Percentiles rank a stretch among this genome's conserved stretches.
Evolutionary conservation across 1,139 yeast genomes (phyloP).

Genomic region (Yamadazyma buinensis): DNA sequence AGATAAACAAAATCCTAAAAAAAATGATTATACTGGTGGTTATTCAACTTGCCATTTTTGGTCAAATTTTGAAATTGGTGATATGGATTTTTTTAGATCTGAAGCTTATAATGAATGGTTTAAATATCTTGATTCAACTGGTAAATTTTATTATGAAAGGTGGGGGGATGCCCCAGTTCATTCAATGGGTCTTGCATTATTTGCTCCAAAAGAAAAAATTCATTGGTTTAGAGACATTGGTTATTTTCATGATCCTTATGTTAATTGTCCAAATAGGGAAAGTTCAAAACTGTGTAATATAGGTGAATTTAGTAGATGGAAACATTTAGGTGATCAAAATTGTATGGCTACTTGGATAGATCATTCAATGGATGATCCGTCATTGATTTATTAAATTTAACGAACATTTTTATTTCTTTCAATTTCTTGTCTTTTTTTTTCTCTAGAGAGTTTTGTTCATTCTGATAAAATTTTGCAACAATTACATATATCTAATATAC

Average conservation of each 20-base stretch:
- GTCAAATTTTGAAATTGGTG: conserved; percentile 83
- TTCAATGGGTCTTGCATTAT: conserved; percentile 67
- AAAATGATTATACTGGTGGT: conserved; percentile 51
- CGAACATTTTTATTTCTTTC: too few relatives aligned
- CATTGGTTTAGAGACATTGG: conserved; percentile 93
- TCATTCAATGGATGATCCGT: conserved; percentile 42
- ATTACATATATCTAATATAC: too few relatives aligned
- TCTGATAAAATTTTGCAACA: too few relatives aligned
- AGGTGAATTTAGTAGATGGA: conserved; percentile 33
- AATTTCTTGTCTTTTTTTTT: too few relatives aligned
- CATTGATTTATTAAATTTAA: conserved; percentile 6
- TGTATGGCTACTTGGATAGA: conserved; percentile 75
- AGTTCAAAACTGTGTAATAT: conserved; percentile 21
- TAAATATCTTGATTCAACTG: conserved; percentile 58
- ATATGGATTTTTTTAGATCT: conserved; percentile 71
- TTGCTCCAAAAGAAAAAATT: conserved; percentile 63
- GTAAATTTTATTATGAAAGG: conserved; percentile 81
- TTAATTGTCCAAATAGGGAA: conserved; percentile 60
- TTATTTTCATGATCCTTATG: conserved; percentile 70
- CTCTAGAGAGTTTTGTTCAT: too few relatives aligned
- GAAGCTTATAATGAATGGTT: conserved; percentile 67
- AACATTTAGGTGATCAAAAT: conserved; percentile 55
- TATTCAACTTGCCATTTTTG: conserved; percentile 87
- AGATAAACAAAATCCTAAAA: conserved; percentile 55
- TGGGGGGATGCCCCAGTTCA: conserved; percentile 96